Evolutionary conservation across 306 rosid species (phyloP).

Genomic region (Psophocarpus tetragonolobus): DNA sequence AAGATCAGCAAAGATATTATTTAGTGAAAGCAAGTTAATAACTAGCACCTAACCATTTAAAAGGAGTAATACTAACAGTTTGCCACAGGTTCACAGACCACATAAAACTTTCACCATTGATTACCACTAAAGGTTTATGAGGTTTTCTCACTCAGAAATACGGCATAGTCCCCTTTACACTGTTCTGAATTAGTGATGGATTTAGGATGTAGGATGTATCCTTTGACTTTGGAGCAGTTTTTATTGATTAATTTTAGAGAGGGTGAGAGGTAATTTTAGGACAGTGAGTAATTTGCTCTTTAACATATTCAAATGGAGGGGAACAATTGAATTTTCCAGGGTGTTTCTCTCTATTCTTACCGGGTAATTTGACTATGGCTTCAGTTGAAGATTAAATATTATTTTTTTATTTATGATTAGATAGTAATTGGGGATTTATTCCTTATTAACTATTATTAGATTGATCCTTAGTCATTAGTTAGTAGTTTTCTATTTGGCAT

Average conservation of each 20-base stretch:
- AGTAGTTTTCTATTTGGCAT: no score
- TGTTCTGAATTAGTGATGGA: background rate
- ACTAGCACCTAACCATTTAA: slow-evolving; percentile 15
- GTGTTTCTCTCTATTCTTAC: background rate
- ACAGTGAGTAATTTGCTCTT: background rate
- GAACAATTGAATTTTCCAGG: slow-evolving; percentile 13
- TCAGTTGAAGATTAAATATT: no score
- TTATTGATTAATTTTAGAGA: slow-evolving; percentile 10
- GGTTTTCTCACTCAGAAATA: slow-evolving; percentile 20
- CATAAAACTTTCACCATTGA: slow-evolving; percentile 10
- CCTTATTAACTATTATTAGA: no score
- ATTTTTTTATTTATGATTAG: no score
- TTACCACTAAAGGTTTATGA: slow-evolving; percentile 3
- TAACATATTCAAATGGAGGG: background rate
- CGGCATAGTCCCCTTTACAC: background rate
- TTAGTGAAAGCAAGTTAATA: background rate
- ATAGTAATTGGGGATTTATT: no score
- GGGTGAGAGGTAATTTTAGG: background rate
- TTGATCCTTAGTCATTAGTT: no score
- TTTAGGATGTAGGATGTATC: background rate
- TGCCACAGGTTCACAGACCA: background rate
- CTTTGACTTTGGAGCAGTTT: slow-evolving; percentile 9
- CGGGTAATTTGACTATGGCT: slow-evolving; percentile 4
- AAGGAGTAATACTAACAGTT: slow-evolving; percentile 5
- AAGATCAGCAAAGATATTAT: slow-evolving; percentile 17